phyloP scores from a whole-genome alignment of 179 eudicot genomes.

The Corrigiola litoralis region DNA sequence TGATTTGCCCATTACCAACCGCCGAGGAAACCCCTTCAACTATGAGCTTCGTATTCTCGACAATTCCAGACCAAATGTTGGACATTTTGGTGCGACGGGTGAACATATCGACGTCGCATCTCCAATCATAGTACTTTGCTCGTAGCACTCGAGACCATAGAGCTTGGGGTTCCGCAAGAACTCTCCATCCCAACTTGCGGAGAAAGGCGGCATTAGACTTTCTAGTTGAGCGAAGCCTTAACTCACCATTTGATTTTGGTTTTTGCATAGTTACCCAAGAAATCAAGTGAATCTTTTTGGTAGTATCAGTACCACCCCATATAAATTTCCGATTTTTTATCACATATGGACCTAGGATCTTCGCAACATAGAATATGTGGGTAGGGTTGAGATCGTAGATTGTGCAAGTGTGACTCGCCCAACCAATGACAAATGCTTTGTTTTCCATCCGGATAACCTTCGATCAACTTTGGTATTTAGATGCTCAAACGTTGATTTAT shows the following conservation, averaged over 20 bases:
- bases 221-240: background rate
- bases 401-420: too few species aligned
- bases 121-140: background rate
- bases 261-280: background rate
- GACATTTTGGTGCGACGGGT: background rate
- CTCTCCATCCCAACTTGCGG: background rate
- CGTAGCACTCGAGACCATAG: background rate
- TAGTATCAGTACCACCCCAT: background rate
- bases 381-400: too few species aligned
- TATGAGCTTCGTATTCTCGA: background rate
- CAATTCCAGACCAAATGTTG: background rate
- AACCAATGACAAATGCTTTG: too few species aligned
- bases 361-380: too few species aligned
- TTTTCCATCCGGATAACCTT: too few species aligned
- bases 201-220: background rate
- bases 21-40: too few species aligned
- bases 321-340: background rate
- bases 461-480: too few species aligned
- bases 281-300: background rate
- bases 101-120: background rate
- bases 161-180: background rate
- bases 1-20: too few species aligned
- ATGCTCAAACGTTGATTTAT: too few species aligned
- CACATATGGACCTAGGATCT: too few species aligned
- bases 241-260: background rate